Base-by-base conservation (phyloP, 2,329 filamentous ascomycete genomes). In the Rutstroemia sp. region DNA sequence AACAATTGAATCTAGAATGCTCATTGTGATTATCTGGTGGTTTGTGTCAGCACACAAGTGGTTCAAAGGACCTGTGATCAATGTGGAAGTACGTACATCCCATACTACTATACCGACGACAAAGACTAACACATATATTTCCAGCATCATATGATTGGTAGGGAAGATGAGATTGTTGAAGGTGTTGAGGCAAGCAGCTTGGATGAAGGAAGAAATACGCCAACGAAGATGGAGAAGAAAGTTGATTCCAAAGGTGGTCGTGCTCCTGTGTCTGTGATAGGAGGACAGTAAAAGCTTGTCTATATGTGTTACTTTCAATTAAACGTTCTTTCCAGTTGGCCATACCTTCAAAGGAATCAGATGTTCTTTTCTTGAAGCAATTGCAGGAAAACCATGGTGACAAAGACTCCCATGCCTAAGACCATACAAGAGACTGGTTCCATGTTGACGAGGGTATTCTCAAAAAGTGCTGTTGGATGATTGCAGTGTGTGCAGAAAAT, bases 21-120 rank as follows among this genome's bases (percentile, higher is more conserved):
- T 79, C 5, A 62, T 74, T 3, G 74, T 81, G 1, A 70, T 73
- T 5, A 71, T 82, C 30, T 86, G 82, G 81, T 86, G 82, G 78
- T 69, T 80, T 49, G 68, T 84, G 1, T 76, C 76, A 57, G 83
- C 83, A n/a, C 73, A 71, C 38, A 82, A 78, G 61, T 86, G 83
- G 83, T 86, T 86, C 71, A 82, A 79, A 62, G 83, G 83, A 0
- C 83, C 83, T 0, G 81, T 81, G 68, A 78, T 86, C 57, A 86
- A 86, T 64, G 71, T 86, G 39, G 78, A 82, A 62, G 63, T 65
- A 56, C 23, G 44, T 40, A 44, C 46, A 45, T 55, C 46, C 53
- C 40, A 47, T n/a, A 12, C n/a, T 21, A 51, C 21, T 39, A 57
- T 47, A 25, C 45, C 45, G 17, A 56, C 10, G 14, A 53, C 25